Conservation (phyloP, 352 stramenopile genomes). For the Phytophthora agathidicida region DNA sequence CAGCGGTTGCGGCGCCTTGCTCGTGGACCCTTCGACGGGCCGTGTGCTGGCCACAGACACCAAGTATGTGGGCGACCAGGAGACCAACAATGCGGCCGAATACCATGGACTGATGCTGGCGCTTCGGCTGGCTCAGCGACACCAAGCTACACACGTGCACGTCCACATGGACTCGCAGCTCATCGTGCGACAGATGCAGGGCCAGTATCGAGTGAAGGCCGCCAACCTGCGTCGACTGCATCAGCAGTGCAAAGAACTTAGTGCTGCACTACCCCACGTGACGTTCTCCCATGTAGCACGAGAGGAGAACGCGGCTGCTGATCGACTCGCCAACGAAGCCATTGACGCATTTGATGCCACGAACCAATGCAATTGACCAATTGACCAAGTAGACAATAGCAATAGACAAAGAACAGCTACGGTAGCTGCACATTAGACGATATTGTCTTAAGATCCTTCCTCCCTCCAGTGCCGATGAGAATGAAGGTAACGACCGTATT, state of each 20-base stretch:
- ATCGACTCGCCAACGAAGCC: slow-evolving; percentile 71
- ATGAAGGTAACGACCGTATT: too few relatives aligned
- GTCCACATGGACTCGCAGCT: slow-evolving; percentile 85
- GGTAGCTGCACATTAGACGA: too few relatives aligned
- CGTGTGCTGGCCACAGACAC: slow-evolving; percentile 47
- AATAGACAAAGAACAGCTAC: slow-evolving; percentile 6
- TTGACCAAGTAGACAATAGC: not conserved
- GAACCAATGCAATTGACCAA: not conserved
- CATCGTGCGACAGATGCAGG: slow-evolving; percentile 78
- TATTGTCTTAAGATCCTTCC: too few relatives aligned
- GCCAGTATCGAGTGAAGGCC: slow-evolving; percentile 74
- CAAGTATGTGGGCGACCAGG: slow-evolving; percentile 59
- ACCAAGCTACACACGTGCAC: slow-evolving; percentile 39
- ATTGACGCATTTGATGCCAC: slow-evolving; percentile 48
- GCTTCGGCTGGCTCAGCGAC: slow-evolving; percentile 55
- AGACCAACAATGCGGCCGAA: slow-evolving; percentile 81
- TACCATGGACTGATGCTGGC: slow-evolving; percentile 71
- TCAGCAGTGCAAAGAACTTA: slow-evolving; percentile 46
- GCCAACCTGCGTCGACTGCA: slow-evolving; percentile 55
- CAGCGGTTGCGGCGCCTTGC: slow-evolving; percentile 64
- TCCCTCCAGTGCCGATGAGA: too few relatives aligned
- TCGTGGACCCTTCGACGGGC: slow-evolving; percentile 47
- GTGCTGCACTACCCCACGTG: slow-evolving; percentile 35
- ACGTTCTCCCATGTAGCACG: slow-evolving; percentile 60
- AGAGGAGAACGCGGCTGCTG: slow-evolving; percentile 55